Base-by-base conservation (phyloP, 768 basidiomycete species). In the Tylopilus subfusipes region DNA sequence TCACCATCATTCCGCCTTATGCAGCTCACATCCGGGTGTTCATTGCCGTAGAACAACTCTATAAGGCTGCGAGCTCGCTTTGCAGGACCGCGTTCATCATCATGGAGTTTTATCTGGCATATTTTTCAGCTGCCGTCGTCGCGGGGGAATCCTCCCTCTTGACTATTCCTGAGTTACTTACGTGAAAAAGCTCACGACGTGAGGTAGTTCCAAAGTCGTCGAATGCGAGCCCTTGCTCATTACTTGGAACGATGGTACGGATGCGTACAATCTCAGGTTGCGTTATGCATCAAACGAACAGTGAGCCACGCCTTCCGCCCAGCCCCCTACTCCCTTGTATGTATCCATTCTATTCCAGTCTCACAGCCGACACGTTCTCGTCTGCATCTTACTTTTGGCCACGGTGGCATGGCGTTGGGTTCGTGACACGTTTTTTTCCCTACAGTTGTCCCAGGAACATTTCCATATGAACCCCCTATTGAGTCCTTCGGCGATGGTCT, bases 271-370 rank as follows among this genome's bases (percentile, higher is more conserved):
- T 2, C 22, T 19, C 5, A 25, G 5, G 21, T 27, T 22, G 30
- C 22, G 11, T 18, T 5, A 24, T 22, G 18, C 25, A 29, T 21
- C 6, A 30, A 24, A 22, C 1, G 18, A 10, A 33, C n/a, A n/a
- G n/a, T 42, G 24, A 9, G 42, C 9, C 36, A 34, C 21, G 36
- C 30, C 36, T 31, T 45, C 22, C n/a, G 7, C 5, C 4, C 16
- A 47, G 55, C 39, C 19, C 83, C 83, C 30, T 85, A 76, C 75
- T 77, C 75, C 63, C 66, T 85, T 72, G 85, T 86, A 67, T 51
- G 80, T 76, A 18, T 48, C 46, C 4, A 38, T 19, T 8, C 7
- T 50, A 38, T 24, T 16, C 29, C 25, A 10, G 19, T 45, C n/a
- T 40, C n/a, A 19, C 30, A 19, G 19, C 22, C 16, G 29, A 36